Percentiles rank a stretch among this genome's conserved stretches.
Conservation (phyloP, 164 flowering plant species). For the Nymphaea thermarum region DNA sequence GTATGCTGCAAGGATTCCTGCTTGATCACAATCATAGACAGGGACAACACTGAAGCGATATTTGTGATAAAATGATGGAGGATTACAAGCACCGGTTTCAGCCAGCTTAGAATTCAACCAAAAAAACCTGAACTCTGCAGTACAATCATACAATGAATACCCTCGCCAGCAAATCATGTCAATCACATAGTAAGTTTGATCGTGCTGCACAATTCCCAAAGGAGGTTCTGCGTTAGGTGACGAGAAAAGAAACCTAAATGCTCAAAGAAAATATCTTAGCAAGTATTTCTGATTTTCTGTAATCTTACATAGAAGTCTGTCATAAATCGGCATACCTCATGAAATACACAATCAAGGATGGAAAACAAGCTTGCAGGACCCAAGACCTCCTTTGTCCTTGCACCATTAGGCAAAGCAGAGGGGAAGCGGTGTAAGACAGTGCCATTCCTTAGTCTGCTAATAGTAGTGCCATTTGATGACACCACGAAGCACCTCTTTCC, state of each 20-base stretch:
- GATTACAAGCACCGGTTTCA: conserved; percentile 72
- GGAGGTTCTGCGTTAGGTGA: not conserved
- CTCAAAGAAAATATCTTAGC: too few relatives aligned
- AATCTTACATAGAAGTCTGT: too few relatives aligned
- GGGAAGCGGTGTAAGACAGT: conserved; percentile 78
- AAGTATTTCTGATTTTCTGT: too few relatives aligned
- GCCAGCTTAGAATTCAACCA: conserved; percentile 91
- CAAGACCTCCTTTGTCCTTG: conserved; percentile 37
- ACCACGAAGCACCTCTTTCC: conserved; percentile 95
- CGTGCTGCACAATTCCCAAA: conserved; percentile 32
- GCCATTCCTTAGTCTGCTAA: conserved; percentile 81
- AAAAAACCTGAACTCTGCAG: conserved; percentile 88
- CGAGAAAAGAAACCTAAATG: not conserved
- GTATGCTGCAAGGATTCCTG: conserved; percentile 63
- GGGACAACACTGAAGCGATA: conserved; percentile 70
- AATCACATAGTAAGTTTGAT: conserved; percentile 88
- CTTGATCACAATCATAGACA: conserved; percentile 59
- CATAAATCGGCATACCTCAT: conserved; percentile 42
- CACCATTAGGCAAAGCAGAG: conserved; percentile 81
- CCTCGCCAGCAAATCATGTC: conserved; percentile 97
- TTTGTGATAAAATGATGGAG: conserved; percentile 65
- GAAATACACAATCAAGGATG: conserved; percentile 89
- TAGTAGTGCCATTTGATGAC: conserved; percentile 75
- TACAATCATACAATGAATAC: conserved; percentile 77
- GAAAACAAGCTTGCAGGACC: conserved; percentile 57